phyloP scores from a whole-genome alignment of 495 filamentous ascomycete genomes.

The Neurospora sp. region DNA sequence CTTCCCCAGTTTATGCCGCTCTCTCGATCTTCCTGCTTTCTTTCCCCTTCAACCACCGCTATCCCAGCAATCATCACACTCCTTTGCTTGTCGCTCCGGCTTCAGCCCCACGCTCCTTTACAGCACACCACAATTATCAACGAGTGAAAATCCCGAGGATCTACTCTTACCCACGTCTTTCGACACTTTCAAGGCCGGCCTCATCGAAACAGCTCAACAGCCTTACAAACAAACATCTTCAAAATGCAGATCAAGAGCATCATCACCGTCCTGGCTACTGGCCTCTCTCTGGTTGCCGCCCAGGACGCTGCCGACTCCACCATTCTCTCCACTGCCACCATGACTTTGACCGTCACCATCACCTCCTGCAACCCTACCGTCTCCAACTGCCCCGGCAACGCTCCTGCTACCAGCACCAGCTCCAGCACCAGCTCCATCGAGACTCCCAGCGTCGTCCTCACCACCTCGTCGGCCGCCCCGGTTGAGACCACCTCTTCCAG shows the following conservation, averaged over 20 bases:
- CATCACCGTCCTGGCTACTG: conserved; percentile 22
- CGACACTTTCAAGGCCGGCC: not conserved
- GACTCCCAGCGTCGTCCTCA: not conserved
- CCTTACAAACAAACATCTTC: conserved; percentile 7
- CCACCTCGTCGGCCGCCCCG: not conserved
- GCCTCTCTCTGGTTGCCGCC: conserved; percentile 18
- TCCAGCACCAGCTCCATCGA: conserved; percentile 11
- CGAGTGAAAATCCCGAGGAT: not conserved
- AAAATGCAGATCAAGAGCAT: conserved; percentile 31
- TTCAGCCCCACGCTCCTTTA: conserved; percentile 25
- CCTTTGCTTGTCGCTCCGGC: conserved; percentile 21
- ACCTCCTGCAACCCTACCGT: conserved; percentile 36
- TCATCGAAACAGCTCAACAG: conserved; percentile 2
- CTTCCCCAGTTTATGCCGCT: conserved; percentile 1
- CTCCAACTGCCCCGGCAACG: conserved; percentile 33
- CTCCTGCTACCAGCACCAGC: conserved; percentile 16
- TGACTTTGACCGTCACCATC: conserved; percentile 38
- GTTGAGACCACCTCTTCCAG: conserved; percentile 1
- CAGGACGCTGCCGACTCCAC: conserved; percentile 19
- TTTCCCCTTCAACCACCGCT: conserved; percentile 9
- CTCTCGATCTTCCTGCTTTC: conserved; percentile 9
- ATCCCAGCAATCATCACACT: conserved; percentile 20
- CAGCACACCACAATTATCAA: conserved; percentile 1
- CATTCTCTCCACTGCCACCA: conserved; percentile 32
- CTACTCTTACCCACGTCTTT: not conserved